A percentile compares a stretch with the other conserved stretches of the same genome.
phyloP scores from a whole-genome alignment of 331 rosid species.

The Telfairia occidentalis region DNA sequence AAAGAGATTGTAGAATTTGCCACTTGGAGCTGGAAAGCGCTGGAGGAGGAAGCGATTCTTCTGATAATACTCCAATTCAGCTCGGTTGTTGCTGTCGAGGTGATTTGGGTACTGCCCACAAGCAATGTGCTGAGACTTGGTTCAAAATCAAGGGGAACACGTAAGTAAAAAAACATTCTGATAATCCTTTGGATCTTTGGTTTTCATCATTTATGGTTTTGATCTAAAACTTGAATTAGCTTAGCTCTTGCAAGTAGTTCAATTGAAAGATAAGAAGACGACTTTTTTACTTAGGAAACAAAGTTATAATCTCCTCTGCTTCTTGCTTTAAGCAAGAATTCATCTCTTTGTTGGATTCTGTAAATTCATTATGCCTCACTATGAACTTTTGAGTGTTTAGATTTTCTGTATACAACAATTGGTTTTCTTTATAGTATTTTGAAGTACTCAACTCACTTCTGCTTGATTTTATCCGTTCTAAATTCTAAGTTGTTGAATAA shows the following conservation, averaged over 20 bases:
- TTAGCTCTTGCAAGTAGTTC: neutral
- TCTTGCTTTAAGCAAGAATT: neutral
- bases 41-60: conserved; percentile 1
- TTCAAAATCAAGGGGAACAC: conserved; percentile 40
- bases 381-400: neutral
- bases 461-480: neutral
- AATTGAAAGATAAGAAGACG: neutral
- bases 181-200: neutral
- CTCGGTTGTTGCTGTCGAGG: conserved; percentile 35
- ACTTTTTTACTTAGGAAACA: neutral
- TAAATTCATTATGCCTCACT: neutral
- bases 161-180: conserved; percentile 22
- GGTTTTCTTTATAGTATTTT: neutral
- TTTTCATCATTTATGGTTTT: neutral
- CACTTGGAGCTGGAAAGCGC: conserved; percentile 26
- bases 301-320: neutral
- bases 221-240: neutral
- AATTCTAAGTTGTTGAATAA: neutral
- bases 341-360: neutral
- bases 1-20: conserved; percentile 35
- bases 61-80: conserved; percentile 23
- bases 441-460: neutral
- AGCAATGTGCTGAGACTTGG: conserved; percentile 42
- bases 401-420: neutral
- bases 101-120: conserved; percentile 33